Base-by-base conservation (phyloP, 371 early-diverging fungal genomes). In the Sporodiniella umbellata region DNA sequence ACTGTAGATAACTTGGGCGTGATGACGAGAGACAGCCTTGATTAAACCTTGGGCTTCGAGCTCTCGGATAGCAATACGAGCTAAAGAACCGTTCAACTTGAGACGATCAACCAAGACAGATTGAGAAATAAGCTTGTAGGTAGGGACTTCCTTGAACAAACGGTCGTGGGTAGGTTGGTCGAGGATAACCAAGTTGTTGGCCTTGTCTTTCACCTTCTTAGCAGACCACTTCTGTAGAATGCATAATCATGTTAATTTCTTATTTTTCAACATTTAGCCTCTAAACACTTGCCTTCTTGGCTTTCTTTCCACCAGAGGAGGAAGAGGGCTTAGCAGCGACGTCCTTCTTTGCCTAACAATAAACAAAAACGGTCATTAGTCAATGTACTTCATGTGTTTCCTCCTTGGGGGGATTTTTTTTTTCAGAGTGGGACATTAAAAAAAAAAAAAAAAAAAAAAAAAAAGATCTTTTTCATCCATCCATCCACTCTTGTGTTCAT, bases 31-130 rank as follows among this genome's bases (percentile, higher is more conserved):
- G 64, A 98, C 82, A 50, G 86, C 81, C 69, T 85, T 85, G 82
- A 98, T 98, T 48, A 87, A 62, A 65, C 96, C 96, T 74, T 90
- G 80, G 53, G 70, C 73, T 71, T 86, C 94, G 45, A 98, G 80
- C 66, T 95, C 94, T 43, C 83, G 79, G 80, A 98, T 84, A 63
- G 95, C 96, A 54, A 79, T 70, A 58, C 97, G 93, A 58, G 98
- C 98, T 44, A 96, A 80, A 40, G 95, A 94, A 64, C 93, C 98
- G 85, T 90, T 92, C 77, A 98, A 81, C 64, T 89, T 86, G 66
- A 96, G 89, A 76, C 97, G 93, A 78, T 98, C 98, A 53, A 96
- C 95, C 54, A 98, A 82, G 48, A 96, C 90, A 53, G 96, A 93
- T 56, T 94, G 93, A 14, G 96, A 91, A 68, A 98, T 89, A 68